Evolutionary conservation across 495 filamentous ascomycete genomes (phyloP).

Genomic region (Tuber microsphaerosporum): DNA sequence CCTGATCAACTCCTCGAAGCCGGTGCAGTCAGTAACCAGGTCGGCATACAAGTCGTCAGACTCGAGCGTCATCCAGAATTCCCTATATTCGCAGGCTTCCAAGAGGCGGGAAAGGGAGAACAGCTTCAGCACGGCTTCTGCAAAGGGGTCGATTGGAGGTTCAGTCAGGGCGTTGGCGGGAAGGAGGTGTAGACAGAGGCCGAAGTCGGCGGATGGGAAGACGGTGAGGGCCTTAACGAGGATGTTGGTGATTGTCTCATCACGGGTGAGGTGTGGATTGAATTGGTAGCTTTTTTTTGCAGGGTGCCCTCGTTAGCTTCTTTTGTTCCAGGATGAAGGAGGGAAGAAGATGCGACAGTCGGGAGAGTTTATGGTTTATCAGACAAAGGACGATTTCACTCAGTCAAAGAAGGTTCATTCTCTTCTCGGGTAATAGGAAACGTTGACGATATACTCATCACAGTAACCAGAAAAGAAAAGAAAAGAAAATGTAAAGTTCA

Average conservation of each 20-base stretch:
- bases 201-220: conserved; percentile 94
- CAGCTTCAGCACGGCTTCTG: conserved; percentile 86
- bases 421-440: conserved; percentile 97
- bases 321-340: not conserved
- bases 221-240: conserved; percentile 95
- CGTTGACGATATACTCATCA: conserved; percentile 72
- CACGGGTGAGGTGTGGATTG: conserved; percentile 94
- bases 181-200: conserved; percentile 85
- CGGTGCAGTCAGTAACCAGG: conserved; percentile 82
- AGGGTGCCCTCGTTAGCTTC: not conserved
- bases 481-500: not conserved
- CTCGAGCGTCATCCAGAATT: conserved; percentile 90
- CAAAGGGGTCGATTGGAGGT: conserved; percentile 50
- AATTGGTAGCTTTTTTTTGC: conserved; percentile 78
- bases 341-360: conserved; percentile 7
- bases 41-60: conserved; percentile 95
- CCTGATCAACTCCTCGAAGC: conserved; percentile 94
- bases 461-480: conserved; percentile 15
- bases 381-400: conserved; percentile 27
- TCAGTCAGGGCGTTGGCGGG: conserved; percentile 62
- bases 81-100: conserved; percentile 72
- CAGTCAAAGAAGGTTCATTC: conserved; percentile 47
- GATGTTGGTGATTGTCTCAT: conserved; percentile 96
- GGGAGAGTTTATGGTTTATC: not conserved
- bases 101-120: conserved; percentile 75